Conservation (phyloP, 2,329 filamentous ascomycete genomes). For the Diaporthe citriasiana region DNA sequence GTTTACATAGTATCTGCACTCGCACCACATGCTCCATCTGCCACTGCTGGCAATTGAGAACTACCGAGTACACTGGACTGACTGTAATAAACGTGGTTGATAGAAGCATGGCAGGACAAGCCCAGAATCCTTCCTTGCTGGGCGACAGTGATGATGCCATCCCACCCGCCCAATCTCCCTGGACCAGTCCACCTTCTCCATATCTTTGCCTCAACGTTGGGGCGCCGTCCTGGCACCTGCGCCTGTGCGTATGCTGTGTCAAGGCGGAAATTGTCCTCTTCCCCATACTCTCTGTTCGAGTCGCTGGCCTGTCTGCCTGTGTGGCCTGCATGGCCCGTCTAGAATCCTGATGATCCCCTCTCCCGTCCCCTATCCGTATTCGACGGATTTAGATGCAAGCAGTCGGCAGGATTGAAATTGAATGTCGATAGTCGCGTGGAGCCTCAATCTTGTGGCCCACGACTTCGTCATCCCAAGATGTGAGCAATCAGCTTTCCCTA, state of each 20-base stretch:
- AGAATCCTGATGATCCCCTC: conserved; percentile 24
- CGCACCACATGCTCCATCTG: background rate
- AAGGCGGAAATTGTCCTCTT: conserved; percentile 36
- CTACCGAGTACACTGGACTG: background rate
- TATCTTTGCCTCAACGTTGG: conserved; percentile 29
- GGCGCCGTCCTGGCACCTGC: conserved; percentile 31
- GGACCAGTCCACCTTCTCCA: conserved; percentile 15
- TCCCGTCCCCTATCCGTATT: conserved; percentile 23
- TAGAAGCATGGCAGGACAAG: background rate
- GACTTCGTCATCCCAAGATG: conserved; percentile 34
- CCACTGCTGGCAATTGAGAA: background rate
- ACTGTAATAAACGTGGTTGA: background rate
- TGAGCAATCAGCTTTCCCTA: conserved; percentile 29
- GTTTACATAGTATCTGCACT: background rate
- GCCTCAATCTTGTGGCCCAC: conserved; percentile 32
- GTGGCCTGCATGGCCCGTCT: conserved; percentile 5
- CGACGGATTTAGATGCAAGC: conserved; percentile 13
- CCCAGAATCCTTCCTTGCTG: conserved; percentile 12
- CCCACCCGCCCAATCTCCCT: conserved; percentile 22
- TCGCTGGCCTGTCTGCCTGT: conserved; percentile 12
- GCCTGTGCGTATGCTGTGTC: conserved; percentile 29
- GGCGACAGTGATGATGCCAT: conserved; percentile 30
- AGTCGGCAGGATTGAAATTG: conserved; percentile 36
- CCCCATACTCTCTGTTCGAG: conserved; percentile 18
- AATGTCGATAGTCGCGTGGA: conserved; percentile 34